Percentiles rank a stretch among this genome's conserved stretches.
Evolutionary conservation across 2,329 filamentous ascomycete genomes (phyloP).

Genomic region (Parastagonospora nodorum): DNA sequence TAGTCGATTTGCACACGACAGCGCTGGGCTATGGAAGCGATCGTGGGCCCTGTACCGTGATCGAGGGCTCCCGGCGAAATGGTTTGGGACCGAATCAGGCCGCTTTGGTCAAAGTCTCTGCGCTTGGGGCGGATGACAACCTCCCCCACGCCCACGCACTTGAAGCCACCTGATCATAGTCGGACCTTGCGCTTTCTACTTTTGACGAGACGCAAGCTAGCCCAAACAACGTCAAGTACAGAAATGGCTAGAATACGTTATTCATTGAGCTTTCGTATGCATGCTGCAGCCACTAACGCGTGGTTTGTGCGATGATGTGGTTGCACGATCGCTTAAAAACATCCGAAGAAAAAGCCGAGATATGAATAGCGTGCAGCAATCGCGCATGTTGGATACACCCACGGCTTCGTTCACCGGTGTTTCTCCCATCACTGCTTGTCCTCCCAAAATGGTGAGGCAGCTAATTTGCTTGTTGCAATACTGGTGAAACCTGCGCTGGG

Average conservation of each 20-base stretch:
- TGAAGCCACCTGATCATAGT: neutral
- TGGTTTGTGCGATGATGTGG: too few species aligned
- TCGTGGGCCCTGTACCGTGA: constrained; percentile 33
- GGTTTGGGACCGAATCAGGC: constrained; percentile 33
- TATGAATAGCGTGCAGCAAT: neutral
- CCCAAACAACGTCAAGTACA: too few species aligned
- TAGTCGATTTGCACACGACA: constrained; percentile 11
- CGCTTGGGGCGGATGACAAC: constrained; percentile 32
- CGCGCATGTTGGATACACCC: too few species aligned
- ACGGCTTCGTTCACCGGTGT: neutral
- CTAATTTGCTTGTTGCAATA: constrained; percentile 36
- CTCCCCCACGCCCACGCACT: too few species aligned
- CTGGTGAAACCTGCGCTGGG: constrained; percentile 43
- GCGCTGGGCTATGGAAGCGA: constrained; percentile 16
- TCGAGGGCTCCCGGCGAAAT: constrained; percentile 34
- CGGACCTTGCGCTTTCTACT: neutral
- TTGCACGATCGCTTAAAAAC: neutral
- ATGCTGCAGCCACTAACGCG: constrained; percentile 13
- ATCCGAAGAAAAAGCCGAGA: constrained; percentile 6
- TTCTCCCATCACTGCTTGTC: constrained; percentile 15
- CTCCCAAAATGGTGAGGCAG: constrained; percentile 37
- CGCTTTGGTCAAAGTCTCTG: constrained; percentile 26
- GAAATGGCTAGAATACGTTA: too few species aligned
- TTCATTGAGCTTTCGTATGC: constrained; percentile 4
- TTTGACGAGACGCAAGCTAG: neutral